Percentiles rank a stretch among this genome's conserved stretches.
Evolutionary conservation across 2,329 filamentous ascomycete genomes (phyloP).

Genomic region (Talaromyces sp.): DNA sequence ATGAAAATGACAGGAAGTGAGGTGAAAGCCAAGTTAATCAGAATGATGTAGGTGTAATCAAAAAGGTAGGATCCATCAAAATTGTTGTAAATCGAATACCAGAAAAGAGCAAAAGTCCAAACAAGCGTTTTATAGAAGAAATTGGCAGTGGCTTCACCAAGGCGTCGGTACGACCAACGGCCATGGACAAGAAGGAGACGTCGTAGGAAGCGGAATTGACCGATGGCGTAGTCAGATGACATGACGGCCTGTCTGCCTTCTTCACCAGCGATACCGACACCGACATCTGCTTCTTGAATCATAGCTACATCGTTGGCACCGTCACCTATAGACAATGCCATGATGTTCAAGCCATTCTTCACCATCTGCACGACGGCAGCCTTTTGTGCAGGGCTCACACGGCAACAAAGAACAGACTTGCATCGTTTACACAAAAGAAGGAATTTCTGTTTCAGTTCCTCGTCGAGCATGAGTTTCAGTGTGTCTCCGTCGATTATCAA

Average conservation of each 20-base stretch:
- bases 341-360: conserved; percentile 89
- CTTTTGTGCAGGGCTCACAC: conserved; percentile 95
- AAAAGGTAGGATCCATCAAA: conserved; percentile 97
- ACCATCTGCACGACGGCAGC: conserved; percentile 96
- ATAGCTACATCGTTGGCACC: conserved; percentile 96
- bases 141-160: conserved; percentile 92
- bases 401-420: conserved; percentile 92
- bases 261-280: conserved; percentile 89
- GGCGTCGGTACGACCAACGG: conserved; percentile 90
- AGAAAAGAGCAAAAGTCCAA: conserved; percentile 95
- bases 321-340: conserved; percentile 90
- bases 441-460: conserved; percentile 84
- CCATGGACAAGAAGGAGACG: conserved; percentile 85
- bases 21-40: conserved; percentile 96
- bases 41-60: conserved; percentile 94
- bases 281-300: conserved; percentile 97
- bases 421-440: conserved; percentile 94
- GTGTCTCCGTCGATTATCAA: conserved; percentile 94
- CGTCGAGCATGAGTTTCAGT: conserved; percentile 79
- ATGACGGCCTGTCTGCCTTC: conserved; percentile 91
- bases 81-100: conserved; percentile 93
- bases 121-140: conserved; percentile 99
- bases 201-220: conserved; percentile 85
- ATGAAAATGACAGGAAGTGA: conserved; percentile 92
- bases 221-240: conserved; percentile 94